These are phyloP conservation scores for Tricladium varicosporioides DNA, from an alignment of 2,329 filamentous ascomycete species.

Conservation along the genomic window DNA sequence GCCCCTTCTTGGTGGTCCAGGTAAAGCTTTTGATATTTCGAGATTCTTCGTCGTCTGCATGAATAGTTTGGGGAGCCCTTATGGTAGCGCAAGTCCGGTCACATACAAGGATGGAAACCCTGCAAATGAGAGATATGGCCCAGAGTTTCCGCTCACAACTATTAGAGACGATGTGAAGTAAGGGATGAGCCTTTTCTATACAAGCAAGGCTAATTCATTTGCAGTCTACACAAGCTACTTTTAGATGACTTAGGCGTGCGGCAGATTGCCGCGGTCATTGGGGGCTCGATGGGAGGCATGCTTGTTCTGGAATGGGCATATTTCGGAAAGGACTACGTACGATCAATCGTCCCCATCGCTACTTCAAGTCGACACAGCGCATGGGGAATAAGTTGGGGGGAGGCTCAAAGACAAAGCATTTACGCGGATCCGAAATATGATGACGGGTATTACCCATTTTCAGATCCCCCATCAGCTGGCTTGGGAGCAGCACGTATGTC, in stretches of 20 bases:
- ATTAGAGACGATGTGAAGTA: slow-evolving; percentile 94
- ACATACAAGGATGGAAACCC: slow-evolving; percentile 82
- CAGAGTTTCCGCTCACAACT: slow-evolving; percentile 93
- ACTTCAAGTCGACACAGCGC: slow-evolving; percentile 83
- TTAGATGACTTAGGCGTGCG: slow-evolving; percentile 78
- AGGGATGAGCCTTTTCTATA: slow-evolving; percentile 35
- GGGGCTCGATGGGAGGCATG: slow-evolving; percentile 87
- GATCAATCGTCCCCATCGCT: slow-evolving; percentile 77
- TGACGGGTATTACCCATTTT: slow-evolving; percentile 88
- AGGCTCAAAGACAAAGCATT: slow-evolving; percentile 87
- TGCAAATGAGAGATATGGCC: slow-evolving; percentile 76
- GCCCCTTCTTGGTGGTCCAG: slow-evolving; percentile 73
- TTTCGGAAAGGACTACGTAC: slow-evolving; percentile 81
- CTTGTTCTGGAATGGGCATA: slow-evolving; percentile 91
- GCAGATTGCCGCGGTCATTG: slow-evolving; percentile 75
- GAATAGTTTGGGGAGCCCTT: slow-evolving; percentile 82
- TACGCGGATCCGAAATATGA: slow-evolving; percentile 99
- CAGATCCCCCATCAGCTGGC: slow-evolving; percentile 82
- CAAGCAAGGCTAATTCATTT: slow-evolving; percentile 17
- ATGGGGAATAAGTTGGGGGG: slow-evolving; percentile 90
- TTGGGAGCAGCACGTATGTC: slow-evolving; percentile 96
- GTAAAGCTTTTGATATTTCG: slow-evolving; percentile 76
- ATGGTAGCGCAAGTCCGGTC: slow-evolving; percentile 83
- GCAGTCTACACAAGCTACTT: slow-evolving; percentile 73
- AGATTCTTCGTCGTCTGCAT: slow-evolving; percentile 84